A percentile compares a stretch with the other conserved stretches of the same genome.
Conservation (phyloP, 306 rosid genomes). For the Parietaria judaica region DNA sequence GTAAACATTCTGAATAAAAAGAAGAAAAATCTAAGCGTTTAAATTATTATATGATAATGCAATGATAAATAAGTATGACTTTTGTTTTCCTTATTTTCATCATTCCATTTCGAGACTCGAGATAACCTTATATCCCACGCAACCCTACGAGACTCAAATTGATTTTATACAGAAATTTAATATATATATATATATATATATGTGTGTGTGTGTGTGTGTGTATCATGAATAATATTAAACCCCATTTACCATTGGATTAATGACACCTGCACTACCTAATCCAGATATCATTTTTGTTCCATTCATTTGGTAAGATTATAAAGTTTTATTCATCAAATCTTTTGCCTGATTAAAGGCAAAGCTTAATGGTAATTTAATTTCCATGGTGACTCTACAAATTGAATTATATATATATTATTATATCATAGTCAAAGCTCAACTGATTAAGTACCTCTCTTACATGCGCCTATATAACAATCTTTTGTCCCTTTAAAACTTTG, state of each 20-base stretch:
- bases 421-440: too few relatives aligned
- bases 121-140: conserved; percentile 15
- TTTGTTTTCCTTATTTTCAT: too few relatives aligned
- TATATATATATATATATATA: background rate
- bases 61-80: background rate
- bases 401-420: conserved; percentile 6
- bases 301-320: conserved; percentile 5
- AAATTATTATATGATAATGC: background rate
- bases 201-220: background rate
- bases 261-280: conserved; percentile 51
- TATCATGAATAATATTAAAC: conserved; percentile 5
- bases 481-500: conserved; percentile 4
- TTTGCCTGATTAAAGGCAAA: conserved; percentile 9
- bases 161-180: background rate
- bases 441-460: conserved; percentile 14
- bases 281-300: conserved; percentile 3
- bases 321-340: background rate
- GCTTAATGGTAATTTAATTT: conserved; percentile 13
- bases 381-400: conserved; percentile 21
- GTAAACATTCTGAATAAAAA: too few relatives aligned
- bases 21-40: background rate
- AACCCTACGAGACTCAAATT: conserved; percentile 1
- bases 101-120: background rate
- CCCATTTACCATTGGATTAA: conserved; percentile 6
- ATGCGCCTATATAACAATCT: conserved; percentile 47